Evolutionary conservation across 108 stramenopile species (phyloP), one percentile per base, ranked within the genome.

Genomic region (Conticribra weissflogii): DNA sequence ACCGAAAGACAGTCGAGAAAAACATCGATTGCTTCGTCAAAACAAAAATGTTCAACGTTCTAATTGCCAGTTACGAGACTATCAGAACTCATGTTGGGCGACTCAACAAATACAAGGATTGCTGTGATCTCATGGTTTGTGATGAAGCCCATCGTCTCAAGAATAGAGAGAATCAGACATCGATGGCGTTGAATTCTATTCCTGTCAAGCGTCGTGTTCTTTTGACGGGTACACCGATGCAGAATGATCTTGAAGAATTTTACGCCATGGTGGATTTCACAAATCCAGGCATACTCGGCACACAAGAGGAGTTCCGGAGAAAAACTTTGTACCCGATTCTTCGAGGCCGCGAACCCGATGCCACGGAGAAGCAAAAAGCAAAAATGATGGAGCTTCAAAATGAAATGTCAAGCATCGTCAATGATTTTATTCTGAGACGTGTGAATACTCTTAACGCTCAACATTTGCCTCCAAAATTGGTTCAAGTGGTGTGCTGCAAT

Each of bases 91-190:
- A 99, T 79, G 83, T 89, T 52, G 74, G 72, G 41, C 80, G 90
- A 32, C 81, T 96, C 49, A 84, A 73, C 79, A 93, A 91, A 49
- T 78, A 78, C 71, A 71, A 64, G 58, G 89, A 82, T 58, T 90
- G 89, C 59, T 97, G 97, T 68, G 98, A 99, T 73, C 66, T 99
- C 19, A 72, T 99, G 7, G 95, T 99, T 19, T 98, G 97, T 66
- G 97, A 98, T 76, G 97, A 99, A 79, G 98, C 97, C 9, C 98
- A 98, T 83, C 93, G 97, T 16, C 93, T 99, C 48, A 99, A 99
- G 71, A 99, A 99, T 90, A 84, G 88, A 21, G 97, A 98, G 32
- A 97, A 96, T 54, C 96, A 95, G 65, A 98, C 97, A 1, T 70
- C 86, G 53, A 86, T 86, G 70, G 96, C 97, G 0, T 83, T 98